phyloP scores from a whole-genome alignment of 192 early-diverging fungal species.

The Cetraspora pellucida region DNA sequence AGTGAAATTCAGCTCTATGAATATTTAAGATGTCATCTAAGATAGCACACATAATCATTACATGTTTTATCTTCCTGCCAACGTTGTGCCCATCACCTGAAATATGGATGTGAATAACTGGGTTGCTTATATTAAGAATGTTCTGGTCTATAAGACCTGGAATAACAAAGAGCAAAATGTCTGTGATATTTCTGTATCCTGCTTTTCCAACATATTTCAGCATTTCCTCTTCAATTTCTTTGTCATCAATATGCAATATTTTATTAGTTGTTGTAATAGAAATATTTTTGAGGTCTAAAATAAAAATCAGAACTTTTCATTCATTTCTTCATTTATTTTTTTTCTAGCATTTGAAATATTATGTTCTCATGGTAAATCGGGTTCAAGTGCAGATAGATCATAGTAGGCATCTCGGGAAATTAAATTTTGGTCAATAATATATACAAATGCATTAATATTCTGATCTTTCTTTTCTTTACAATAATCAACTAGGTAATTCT shows the following conservation, averaged over 20 bases:
- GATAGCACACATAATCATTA: not conserved
- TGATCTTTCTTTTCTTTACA: conserved; percentile 1
- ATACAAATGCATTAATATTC: not conserved
- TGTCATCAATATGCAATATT: not conserved
- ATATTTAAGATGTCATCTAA: conserved; percentile 1
- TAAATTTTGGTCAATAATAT: not conserved
- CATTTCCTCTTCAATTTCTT: not conserved
- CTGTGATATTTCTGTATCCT: not conserved
- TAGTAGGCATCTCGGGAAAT: not conserved
- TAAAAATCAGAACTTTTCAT: not conserved
- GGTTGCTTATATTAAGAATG: not conserved
- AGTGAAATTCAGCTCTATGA: not conserved
- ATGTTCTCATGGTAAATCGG: not conserved
- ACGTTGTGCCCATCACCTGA: not conserved
- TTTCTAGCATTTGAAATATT: not conserved
- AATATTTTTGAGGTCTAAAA: not conserved
- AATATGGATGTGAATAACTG: not conserved
- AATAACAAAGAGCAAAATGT: conserved; percentile 3
- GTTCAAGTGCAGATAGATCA: not conserved
- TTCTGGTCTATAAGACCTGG: not conserved
- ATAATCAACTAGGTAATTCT: not conserved
- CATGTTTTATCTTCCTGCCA: not conserved
- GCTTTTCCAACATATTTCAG: not conserved
- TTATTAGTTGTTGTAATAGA: not conserved
- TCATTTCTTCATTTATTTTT: conserved; percentile 4